Evolutionary conservation across 2,329 filamentous ascomycete genomes (phyloP), one percentile per base, ranked within the genome.

Genomic region (Lachnellula subtilissima): DNA sequence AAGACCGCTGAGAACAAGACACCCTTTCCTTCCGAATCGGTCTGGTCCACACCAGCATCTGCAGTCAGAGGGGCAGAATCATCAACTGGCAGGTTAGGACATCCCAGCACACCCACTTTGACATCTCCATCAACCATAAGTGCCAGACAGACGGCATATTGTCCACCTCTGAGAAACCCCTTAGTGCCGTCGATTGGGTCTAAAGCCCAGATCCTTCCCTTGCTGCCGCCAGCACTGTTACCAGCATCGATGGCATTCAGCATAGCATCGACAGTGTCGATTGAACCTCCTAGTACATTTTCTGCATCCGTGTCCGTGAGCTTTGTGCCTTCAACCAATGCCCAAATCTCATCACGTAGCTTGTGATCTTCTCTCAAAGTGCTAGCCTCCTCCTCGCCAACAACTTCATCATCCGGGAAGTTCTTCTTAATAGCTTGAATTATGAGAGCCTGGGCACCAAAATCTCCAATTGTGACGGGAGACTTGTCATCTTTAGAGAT

Each of bases 131-230:
- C 91, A 28, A 96, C 89, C 76, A 99, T 87, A 66, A 99, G 79
- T 37, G 84, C 94, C 5, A 99, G 82, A 71, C 93, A 97, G 53
- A 99, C 91, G 54, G 94, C 95, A 71, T 99, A 99, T 76, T 99
- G 94, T 40, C 92, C 95, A 52, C 94, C 94, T 60, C 95, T 84
- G 58, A 99, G 78, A 77, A 99, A 99, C 32, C 94, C 95, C 76
- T 97, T 96, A 53, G 94, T 99, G 63, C 94, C 94, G 73, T 99
- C 94, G 61, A 99, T 97, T 57, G 94, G 94, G 73, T 99, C 94
- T 55, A 99, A 85, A 42, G 93, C 89, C 94, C 94, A 99, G 72
- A 97, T 90, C 64, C 94, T 81, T 60, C 91, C 91, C 62, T 77
- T 80, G 58, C 75, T 72, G 28, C 91, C 91, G 58, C 91, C 91